Base-by-base conservation (phyloP, 208 protist genomes). In the Leishmania gerbilli region DNA sequence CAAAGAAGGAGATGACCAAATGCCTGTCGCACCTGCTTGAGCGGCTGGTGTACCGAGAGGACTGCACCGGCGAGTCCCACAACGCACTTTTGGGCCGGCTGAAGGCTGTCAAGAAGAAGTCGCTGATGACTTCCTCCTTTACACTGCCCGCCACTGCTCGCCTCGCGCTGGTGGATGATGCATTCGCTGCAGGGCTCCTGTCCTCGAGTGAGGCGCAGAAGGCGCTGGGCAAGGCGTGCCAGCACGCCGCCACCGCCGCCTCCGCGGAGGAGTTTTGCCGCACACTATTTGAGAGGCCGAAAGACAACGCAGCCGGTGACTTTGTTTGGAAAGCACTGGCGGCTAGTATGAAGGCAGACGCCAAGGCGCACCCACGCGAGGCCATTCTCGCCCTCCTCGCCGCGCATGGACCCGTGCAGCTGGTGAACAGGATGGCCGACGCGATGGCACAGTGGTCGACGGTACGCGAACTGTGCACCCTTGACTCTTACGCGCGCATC, bases 41-140 rank as follows among this genome's bases (percentile, higher is more conserved):
- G 55, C 78, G 90, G 19, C 78, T 97, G 64, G 76, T 94, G 62
- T 97, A 95, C 80, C 90, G 94, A 17, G 88, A 90, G 68, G 94
- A 97, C 79, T 91, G 86, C 80, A 90, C 67, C 9, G 91, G 81
- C 3, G 85, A 93, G 34, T 67, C 71, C 4, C 78, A 79, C 74
- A 76, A 82, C 31, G 86, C 84, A 53, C 81, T 97, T 62, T 74
- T 97, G 1, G 74, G 84, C 2, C 53, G 68, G 11, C 79, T 95
- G 21, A 83, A 84, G 34, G 80, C 64, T 53, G 34, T 82, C 8
- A 80, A 86, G 17, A 77, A 79, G 53, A 74, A 71, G 56, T 51
- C 81, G 8, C 76, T 93, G 42, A 82, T 94, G 58, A 58, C 74
- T 5, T 90, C 77, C 0, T 40, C 84, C n/a, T 89, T 95, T 37